Conservation (phyloP, 2,329 filamentous ascomycete genomes). For the Pestalotiopsis sp. region DNA sequence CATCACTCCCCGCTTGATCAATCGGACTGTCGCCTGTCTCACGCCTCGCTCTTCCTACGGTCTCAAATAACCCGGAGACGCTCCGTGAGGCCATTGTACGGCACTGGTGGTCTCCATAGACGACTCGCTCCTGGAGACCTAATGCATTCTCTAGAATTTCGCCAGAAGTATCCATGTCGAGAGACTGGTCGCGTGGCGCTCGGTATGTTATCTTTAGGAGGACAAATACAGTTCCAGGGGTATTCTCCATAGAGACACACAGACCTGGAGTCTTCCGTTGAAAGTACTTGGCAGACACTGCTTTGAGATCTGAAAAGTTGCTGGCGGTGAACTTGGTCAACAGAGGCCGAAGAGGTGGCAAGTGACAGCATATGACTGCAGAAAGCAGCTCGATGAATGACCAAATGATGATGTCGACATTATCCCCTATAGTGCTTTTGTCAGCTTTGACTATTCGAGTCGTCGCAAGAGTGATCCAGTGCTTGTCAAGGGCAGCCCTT, state of each 20-base stretch:
- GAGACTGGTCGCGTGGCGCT: background rate
- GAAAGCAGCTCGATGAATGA: slow-evolving; percentile 3
- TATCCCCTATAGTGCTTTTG: background rate
- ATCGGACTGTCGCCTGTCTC: background rate
- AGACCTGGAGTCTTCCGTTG: background rate
- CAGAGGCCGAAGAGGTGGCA: background rate
- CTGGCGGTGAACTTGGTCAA: background rate
- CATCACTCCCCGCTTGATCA: no score
- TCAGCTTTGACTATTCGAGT: background rate
- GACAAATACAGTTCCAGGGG: background rate
- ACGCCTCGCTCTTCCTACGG: background rate
- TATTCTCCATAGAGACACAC: background rate
- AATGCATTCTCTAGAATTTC: background rate
- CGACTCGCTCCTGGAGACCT: background rate
- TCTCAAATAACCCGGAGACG: background rate
- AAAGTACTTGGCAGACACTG: background rate
- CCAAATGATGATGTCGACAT: slow-evolving; percentile 6
- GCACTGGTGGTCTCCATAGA: background rate
- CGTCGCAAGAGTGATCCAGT: no score
- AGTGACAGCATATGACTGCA: background rate
- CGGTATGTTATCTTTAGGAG: background rate
- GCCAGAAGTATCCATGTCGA: background rate
- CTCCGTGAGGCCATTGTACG: background rate
- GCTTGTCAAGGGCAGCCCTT: background rate
- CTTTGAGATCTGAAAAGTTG: background rate